A percentile compares a stretch with the other conserved stretches of the same genome.
phyloP scores from a whole-genome alignment of 2,329 filamentous ascomycete species.

The Tolypocladium nubicola region DNA sequence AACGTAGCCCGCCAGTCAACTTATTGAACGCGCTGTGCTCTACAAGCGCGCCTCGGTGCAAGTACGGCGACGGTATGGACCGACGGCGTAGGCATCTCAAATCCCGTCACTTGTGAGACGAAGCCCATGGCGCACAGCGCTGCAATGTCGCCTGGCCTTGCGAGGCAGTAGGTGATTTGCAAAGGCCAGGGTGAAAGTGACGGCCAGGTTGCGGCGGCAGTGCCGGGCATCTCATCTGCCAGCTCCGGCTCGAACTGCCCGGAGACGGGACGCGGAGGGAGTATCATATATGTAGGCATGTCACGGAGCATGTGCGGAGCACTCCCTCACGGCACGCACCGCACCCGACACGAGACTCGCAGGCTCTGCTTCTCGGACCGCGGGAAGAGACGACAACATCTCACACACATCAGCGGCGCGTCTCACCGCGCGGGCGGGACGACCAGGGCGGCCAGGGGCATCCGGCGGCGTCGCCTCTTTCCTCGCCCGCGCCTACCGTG shows the following conservation, averaged over 20 bases:
- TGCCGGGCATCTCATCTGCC: neutral
- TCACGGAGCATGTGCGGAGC: too few species aligned
- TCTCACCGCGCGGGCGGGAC: neutral
- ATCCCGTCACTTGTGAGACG: too few species aligned
- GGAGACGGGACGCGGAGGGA: too few species aligned
- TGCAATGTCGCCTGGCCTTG: too few species aligned
- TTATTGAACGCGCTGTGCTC: neutral
- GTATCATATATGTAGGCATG: too few species aligned
- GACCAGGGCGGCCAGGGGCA: too few species aligned
- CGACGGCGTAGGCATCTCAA: too few species aligned
- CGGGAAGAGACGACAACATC: neutral
- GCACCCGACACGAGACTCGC: neutral
- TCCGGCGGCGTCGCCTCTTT: too few species aligned
- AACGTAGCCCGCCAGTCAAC: neutral
- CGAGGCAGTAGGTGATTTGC: too few species aligned
- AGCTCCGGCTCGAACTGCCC: neutral
- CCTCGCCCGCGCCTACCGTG: neutral
- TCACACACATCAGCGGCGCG: neutral
- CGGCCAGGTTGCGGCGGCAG: neutral
- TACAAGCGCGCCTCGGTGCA: neutral
- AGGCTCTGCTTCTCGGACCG: neutral
- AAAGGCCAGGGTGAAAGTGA: too few species aligned
- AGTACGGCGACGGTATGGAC: too few species aligned
- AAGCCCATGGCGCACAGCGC: too few species aligned
- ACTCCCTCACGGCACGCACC: neutral